Evolutionary conservation across 2,329 filamentous ascomycete species (phyloP).

Genomic region (Aureobasidium subglaciale): DNA sequence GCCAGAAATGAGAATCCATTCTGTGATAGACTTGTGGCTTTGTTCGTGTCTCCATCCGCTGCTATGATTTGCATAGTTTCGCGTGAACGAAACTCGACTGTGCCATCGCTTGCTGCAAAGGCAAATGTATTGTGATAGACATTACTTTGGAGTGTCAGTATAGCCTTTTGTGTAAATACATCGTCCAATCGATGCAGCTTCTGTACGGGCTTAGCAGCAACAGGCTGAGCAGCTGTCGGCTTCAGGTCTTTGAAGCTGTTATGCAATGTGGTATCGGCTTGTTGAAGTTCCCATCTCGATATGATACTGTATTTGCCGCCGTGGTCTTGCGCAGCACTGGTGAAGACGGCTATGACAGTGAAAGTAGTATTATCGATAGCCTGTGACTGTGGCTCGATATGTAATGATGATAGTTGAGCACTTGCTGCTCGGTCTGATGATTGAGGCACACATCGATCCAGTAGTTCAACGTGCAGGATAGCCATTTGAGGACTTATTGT

Average conservation of each 20-base stretch:
- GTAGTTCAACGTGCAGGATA: slow-evolving; percentile 9
- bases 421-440: slow-evolving; percentile 38
- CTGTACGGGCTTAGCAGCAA: slow-evolving; percentile 15
- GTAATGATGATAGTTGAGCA: slow-evolving; percentile 57
- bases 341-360: slow-evolving; percentile 67
- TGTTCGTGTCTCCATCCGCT: slow-evolving; percentile 55
- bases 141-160: slow-evolving; percentile 60
- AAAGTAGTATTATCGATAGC: slow-evolving; percentile 5
- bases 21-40: slow-evolving; percentile 64
- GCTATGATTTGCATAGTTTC: slow-evolving; percentile 60
- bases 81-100: slow-evolving; percentile 71
- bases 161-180: slow-evolving; percentile 60
- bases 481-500: slow-evolving; percentile 3
- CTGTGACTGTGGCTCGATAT: neutral
- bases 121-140: slow-evolving; percentile 66
- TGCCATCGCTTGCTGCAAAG: slow-evolving; percentile 71
- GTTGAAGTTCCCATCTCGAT: slow-evolving; percentile 71
- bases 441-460: slow-evolving; percentile 6
- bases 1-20: slow-evolving; percentile 68
- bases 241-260: slow-evolving; percentile 32
- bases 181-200: slow-evolving; percentile 59
- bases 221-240: slow-evolving; percentile 15
- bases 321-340: slow-evolving; percentile 47
- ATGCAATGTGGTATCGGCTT: slow-evolving; percentile 31
- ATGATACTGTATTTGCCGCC: slow-evolving; percentile 54